These are phyloP conservation scores for Mycena albidolilacea DNA, from an alignment of 768 basidiomycete species.

Conservation along the genomic window DNA sequence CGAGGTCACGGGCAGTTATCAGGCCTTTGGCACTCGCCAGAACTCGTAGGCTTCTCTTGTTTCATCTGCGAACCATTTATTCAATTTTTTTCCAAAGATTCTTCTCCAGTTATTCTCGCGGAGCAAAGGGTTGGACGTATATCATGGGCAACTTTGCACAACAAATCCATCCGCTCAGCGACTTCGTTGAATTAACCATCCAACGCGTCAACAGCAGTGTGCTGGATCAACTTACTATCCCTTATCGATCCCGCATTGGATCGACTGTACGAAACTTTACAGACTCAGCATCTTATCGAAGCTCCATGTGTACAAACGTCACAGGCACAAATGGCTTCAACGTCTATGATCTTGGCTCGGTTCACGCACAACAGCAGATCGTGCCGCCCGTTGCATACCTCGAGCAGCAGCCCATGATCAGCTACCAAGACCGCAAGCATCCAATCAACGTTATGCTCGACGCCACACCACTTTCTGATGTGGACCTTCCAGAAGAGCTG, in stretches of 20 bases:
- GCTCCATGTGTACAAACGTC: slow-evolving; percentile 67
- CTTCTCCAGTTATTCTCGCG: slow-evolving; percentile 61
- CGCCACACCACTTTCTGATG: slow-evolving; percentile 58
- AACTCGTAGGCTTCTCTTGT: slow-evolving; percentile 53
- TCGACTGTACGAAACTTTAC: slow-evolving; percentile 62
- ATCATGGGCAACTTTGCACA: slow-evolving; percentile 70
- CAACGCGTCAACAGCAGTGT: slow-evolving; percentile 55
- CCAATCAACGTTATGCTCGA: slow-evolving; percentile 66
- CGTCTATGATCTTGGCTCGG: slow-evolving; percentile 47
- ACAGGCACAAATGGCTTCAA: slow-evolving; percentile 64
- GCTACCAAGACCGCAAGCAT: slow-evolving; percentile 52
- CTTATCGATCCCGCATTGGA: slow-evolving; percentile 71
- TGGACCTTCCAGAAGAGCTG: slow-evolving; percentile 57
- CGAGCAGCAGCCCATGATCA: slow-evolving; percentile 57
- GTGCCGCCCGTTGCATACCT: slow-evolving; percentile 51
- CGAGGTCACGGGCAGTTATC: slow-evolving; percentile 64
- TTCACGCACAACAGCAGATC: slow-evolving; percentile 27
- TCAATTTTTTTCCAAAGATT: slow-evolving; percentile 48
- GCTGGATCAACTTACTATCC: slow-evolving; percentile 63
- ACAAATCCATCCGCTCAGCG: slow-evolving; percentile 65
- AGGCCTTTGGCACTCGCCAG: slow-evolving; percentile 66
- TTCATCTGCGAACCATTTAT: not conserved
- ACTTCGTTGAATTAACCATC: slow-evolving; percentile 64
- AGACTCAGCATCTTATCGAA: slow-evolving; percentile 62
- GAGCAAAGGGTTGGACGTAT: slow-evolving; percentile 57